Evolutionary conservation across 2,329 filamentous ascomycete genomes (phyloP), one percentile per base, ranked within the genome.

Genomic region (Myriangium duriaei): DNA sequence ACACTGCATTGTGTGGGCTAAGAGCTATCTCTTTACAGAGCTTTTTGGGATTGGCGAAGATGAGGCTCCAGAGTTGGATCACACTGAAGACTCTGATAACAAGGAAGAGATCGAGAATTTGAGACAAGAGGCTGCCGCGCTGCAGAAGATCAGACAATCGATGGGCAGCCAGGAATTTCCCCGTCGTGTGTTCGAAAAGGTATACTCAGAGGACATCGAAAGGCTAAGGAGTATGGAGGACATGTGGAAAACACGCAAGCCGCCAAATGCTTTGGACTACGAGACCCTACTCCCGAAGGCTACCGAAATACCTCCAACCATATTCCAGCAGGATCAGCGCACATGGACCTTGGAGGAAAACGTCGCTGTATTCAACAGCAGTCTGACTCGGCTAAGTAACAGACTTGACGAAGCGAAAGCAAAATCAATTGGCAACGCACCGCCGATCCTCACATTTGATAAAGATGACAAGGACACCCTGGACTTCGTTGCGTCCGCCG

Each of bases 1-100:
- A 30, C 91, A 98, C 61, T 96, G 91, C 63, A 98, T 98, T 44
- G 88, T 98, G 2, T 98, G 91, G 91, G 88, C 75, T 13, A 98
- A 96, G 63, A 94, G 86, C 57, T 98, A 96, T 57, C 70, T 98
- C 6, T 73, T 98, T 43, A 91, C 85, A 47, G 91, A 98, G 58
- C 77, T 98, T 5, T 98, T 95, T 50, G 91, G 91, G 12, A 75
- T 76, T 3, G 92, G 85, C 49, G 88, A 96, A 58, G 85, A 95
- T 43, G 81, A 88, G 45, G 72, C 81, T 1, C 71, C 77, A 1
- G 74, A 79, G 28, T 73, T 96, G 44, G 87, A 95, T 52, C 74
- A 82, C 47, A 79, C 81, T 1, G 74, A 80, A 48, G 80, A 92
- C 54, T 69, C 74, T 5, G 85, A 94, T 34, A 94, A 96, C 57